These are phyloP conservation scores for Stephanodiscus minutulus DNA, from an alignment of 108 stramenopile genomes.

Conservation along the genomic window DNA sequence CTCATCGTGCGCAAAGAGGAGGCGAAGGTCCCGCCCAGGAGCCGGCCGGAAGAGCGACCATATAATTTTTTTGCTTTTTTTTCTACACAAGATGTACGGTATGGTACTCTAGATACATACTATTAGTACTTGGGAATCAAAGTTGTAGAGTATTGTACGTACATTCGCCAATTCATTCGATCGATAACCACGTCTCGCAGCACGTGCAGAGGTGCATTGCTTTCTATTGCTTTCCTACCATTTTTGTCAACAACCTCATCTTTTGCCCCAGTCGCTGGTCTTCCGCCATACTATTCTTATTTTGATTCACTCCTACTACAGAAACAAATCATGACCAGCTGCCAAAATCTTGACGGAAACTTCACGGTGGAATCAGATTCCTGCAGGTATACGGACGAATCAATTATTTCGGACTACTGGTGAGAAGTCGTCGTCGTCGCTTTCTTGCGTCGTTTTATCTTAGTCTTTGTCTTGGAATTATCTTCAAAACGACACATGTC, in stretches of 20 bases:
- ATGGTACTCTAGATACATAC: too few species aligned
- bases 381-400: slow-evolving; percentile 89
- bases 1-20: too few species aligned
- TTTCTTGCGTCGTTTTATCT: not conserved
- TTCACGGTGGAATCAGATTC: slow-evolving; percentile 83
- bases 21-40: too few species aligned
- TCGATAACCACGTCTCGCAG: too few species aligned
- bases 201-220: too few species aligned
- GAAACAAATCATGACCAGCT: slow-evolving; percentile 56
- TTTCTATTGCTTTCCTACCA: not conserved
- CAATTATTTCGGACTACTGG: slow-evolving; percentile 90
- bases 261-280: not conserved
- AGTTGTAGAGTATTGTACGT: too few species aligned
- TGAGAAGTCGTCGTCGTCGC: slow-evolving; percentile 39
- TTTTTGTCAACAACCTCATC: not conserved
- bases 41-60: too few species aligned
- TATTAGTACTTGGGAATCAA: too few species aligned
- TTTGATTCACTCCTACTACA: not conserved
- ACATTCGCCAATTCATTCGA: too few species aligned
- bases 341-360: slow-evolving; percentile 54
- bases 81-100: too few species aligned
- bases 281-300: not conserved
- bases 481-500: not conserved
- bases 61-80: too few species aligned
- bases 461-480: not conserved